Evolutionary conservation across 768 basidiomycete species (phyloP), one percentile per base, ranked within the genome.

Genomic region (Hysterangium stoloniferum): DNA sequence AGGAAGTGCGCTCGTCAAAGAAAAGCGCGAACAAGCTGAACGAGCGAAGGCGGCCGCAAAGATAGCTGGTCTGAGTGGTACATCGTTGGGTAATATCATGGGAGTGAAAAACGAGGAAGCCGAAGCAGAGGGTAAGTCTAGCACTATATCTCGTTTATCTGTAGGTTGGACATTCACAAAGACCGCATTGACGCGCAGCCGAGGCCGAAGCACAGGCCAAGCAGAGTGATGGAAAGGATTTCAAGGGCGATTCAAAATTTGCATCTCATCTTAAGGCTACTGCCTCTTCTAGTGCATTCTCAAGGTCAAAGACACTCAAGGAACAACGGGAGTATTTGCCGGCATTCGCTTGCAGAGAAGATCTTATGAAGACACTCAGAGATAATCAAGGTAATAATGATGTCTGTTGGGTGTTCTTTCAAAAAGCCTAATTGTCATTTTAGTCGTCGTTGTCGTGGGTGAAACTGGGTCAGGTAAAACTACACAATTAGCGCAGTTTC

Each of bases 391-490:
- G 93, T 85, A 48, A 43, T n/a, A 67, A 58, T 31, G 4, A 19
- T 25, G 45, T 54, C 32, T 34, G 15, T 46, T 11, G 24, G 17
- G 27, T 6, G 9, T 19, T 24, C 19, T 40, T 5, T 6, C 6
- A n/a, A 8, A 22, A n/a, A 22, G 25, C 6, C 35, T 2, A 50
- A 52, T 44, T 45, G 44, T 19, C 40, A 12, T 45, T 27, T 19
- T 6, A 96, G 96, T 98, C 32, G 73, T 88, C 41, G 81, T 99
- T 51, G 91, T 98, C 33, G 88, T 99, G 34, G 96, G 96, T n/a
- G 96, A 99, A 68, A 99, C 96, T n/a, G 96, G 96, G 8, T 98
- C 95, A 0, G 96, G 96, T 5, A 99, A 99, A 70, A 99, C 96
- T 1, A 98, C 96, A 0, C 96, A 99, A 64, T 71, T 99, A 5